These are phyloP conservation scores for Magnaporthiopsis poae DNA, from an alignment of 2,329 filamentous ascomycete genomes.

Conservation along the genomic window DNA sequence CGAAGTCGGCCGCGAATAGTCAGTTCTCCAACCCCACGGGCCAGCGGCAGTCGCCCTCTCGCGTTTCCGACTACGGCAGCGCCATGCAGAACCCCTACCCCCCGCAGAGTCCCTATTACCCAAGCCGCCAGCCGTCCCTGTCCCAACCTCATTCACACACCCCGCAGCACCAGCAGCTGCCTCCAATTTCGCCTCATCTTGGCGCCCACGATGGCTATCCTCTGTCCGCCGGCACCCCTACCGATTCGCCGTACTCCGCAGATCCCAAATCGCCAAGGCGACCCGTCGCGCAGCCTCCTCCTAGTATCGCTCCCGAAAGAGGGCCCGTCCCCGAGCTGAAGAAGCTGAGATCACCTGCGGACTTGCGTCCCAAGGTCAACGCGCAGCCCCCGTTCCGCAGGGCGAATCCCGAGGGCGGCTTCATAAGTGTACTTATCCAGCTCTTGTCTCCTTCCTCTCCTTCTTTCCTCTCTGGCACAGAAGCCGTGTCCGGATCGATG, in stretches of 20 bases:
- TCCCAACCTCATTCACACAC: constrained; percentile 28
- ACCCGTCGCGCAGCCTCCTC: constrained; percentile 16
- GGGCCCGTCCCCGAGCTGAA: constrained; percentile 80
- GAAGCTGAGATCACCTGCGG: constrained; percentile 60
- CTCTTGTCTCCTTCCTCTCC: constrained; percentile 8
- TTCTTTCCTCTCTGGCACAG: neutral
- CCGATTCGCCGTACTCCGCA: constrained; percentile 55
- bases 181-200: constrained; percentile 58
- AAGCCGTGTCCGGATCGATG: neutral
- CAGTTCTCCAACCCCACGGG: constrained; percentile 43
- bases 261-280: constrained; percentile 51
- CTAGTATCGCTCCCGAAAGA: constrained; percentile 30
- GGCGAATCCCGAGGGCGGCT: constrained; percentile 92
- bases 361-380: constrained; percentile 76
- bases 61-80: constrained; percentile 44
- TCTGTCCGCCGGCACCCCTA: constrained; percentile 53
- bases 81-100: constrained; percentile 27
- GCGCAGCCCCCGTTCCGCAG: constrained; percentile 80
- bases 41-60: constrained; percentile 69
- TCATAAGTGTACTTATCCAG: constrained; percentile 72
- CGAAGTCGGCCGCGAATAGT: constrained; percentile 43
- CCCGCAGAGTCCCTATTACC: constrained; percentile 47
- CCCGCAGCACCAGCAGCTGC: constrained; percentile 50
- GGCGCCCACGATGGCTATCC: constrained; percentile 47
- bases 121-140: constrained; percentile 29